phyloP scores from a whole-genome alignment of 495 filamentous ascomycete species.

The Astrocystis sublimbata region DNA sequence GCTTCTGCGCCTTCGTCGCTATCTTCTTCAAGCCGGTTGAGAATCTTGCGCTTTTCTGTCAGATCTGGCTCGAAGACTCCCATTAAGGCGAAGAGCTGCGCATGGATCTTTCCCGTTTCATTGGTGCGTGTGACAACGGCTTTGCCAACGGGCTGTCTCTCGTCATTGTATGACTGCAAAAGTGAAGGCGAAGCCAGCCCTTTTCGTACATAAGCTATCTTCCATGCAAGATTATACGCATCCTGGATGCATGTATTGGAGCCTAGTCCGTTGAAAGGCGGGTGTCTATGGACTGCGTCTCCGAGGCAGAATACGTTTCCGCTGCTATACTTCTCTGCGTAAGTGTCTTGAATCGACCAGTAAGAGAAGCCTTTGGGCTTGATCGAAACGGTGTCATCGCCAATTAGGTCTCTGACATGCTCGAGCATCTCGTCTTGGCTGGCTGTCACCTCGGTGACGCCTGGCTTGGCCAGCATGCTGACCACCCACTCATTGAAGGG shows the following conservation, averaged over 20 bases:
- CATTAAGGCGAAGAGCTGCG: conserved; percentile 31
- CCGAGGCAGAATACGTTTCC: conserved; percentile 42
- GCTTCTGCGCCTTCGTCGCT: conserved; percentile 52
- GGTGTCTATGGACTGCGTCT: conserved; percentile 51
- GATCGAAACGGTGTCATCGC: conserved; percentile 46
- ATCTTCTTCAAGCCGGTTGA: conserved; percentile 42
- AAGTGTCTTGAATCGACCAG: conserved; percentile 48
- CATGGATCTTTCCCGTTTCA: conserved; percentile 38
- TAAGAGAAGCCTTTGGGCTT: conserved; percentile 36
- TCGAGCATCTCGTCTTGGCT: conserved; percentile 39
- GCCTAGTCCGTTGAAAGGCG: conserved; percentile 50
- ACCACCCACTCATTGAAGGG: conserved; percentile 52
- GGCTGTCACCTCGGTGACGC: conserved; percentile 34
- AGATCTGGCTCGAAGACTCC: conserved; percentile 38
- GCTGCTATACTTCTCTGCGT: conserved; percentile 37
- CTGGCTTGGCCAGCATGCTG: conserved; percentile 40
- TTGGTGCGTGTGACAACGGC: conserved; percentile 39
- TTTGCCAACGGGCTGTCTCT: conserved; percentile 52
- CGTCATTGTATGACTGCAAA: conserved; percentile 50
- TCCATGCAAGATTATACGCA: conserved; percentile 56
- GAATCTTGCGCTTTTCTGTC: conserved; percentile 14
- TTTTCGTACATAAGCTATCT: conserved; percentile 50
- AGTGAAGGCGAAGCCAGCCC: conserved; percentile 39
- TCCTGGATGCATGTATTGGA: conserved; percentile 53
- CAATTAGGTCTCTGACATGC: conserved; percentile 50